Evolutionary conservation across 2,329 filamentous ascomycete genomes (phyloP).

Genomic region (Podosphaera xanthii): DNA sequence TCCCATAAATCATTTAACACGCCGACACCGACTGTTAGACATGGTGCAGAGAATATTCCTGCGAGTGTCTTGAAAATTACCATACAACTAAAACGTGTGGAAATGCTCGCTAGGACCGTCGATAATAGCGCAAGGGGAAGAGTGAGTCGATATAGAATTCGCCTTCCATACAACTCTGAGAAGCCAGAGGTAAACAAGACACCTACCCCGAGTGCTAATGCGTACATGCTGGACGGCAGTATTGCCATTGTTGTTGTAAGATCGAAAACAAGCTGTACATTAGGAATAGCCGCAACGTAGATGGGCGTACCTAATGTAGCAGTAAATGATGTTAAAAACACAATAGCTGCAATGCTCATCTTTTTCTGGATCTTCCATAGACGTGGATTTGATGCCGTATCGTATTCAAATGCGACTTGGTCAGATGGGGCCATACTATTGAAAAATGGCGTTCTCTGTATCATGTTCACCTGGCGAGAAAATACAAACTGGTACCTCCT

Average conservation of each 20-base stretch:
- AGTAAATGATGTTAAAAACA: conserved; percentile 1
- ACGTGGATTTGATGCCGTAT: neutral
- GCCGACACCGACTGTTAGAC: conserved; percentile 4
- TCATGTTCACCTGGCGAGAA: too few relatives aligned
- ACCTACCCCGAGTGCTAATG: conserved; percentile 2
- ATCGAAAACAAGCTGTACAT: conserved; percentile 1
- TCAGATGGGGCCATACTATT: too few relatives aligned
- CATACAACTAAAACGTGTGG: conserved; percentile 1
- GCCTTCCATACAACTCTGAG: conserved; percentile 4
- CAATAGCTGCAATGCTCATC: neutral
- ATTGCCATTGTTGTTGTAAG: conserved; percentile 2
- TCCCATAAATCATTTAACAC: conserved; percentile 5
- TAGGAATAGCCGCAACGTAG: conserved; percentile 3
- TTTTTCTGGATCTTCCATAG: conserved; percentile 2
- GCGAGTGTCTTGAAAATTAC: conserved; percentile 1
- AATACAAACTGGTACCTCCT: too few relatives aligned
- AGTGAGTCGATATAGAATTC: conserved; percentile 4
- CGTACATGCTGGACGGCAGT: conserved; percentile 3
- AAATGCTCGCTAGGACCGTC: conserved; percentile 2
- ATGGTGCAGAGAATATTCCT: conserved; percentile 4
- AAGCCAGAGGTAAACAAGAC: conserved; percentile 2
- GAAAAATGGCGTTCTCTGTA: too few relatives aligned
- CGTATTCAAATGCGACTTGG: neutral
- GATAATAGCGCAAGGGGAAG: conserved; percentile 3
- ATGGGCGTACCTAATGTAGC: conserved; percentile 4